Evolutionary conservation across 176 grass and related monocot genomes (phyloP).

Genomic region (Musa schizocarpa): DNA sequence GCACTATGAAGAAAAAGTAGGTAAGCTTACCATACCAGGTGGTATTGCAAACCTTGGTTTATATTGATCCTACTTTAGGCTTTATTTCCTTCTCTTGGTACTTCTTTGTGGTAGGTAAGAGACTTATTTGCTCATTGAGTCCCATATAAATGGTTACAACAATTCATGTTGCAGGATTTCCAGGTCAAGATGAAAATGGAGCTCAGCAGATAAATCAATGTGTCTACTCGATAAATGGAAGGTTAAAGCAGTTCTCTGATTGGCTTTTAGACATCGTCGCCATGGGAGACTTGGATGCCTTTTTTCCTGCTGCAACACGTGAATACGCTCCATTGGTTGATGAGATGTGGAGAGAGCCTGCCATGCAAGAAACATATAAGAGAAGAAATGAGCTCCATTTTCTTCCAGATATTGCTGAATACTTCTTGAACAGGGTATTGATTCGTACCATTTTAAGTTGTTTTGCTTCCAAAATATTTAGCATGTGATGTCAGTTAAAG

Average conservation of each 20-base stretch:
- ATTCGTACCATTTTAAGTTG: constrained; percentile 8
- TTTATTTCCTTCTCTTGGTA: neutral
- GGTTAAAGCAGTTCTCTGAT: constrained; percentile 84
- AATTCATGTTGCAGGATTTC: constrained; percentile 10
- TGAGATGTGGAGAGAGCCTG: constrained; percentile 86
- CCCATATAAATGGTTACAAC: neutral
- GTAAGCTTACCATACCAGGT: too few relatives aligned
- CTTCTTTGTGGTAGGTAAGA: neutral
- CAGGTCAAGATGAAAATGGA: constrained; percentile 39
- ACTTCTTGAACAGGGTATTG: constrained; percentile 81
- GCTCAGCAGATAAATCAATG: constrained; percentile 30
- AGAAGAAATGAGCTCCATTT: constrained; percentile 84
- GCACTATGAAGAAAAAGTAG: too few relatives aligned
- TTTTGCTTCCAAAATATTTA: neutral
- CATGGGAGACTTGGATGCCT: constrained; percentile 80
- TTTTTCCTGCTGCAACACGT: constrained; percentile 87
- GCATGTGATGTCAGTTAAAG: neutral
- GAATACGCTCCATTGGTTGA: constrained; percentile 90
- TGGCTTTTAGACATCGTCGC: constrained; percentile 96
- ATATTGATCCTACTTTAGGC: too few relatives aligned
- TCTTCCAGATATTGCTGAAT: constrained; percentile 77
- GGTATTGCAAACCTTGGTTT: too few relatives aligned
- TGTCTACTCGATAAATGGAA: constrained; percentile 84
- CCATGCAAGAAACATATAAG: constrained; percentile 93
- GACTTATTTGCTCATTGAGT: neutral